Evolutionary conservation across 108 stramenopile genomes (phyloP).

Genomic region (Cyclostephanos tholiformis): DNA sequence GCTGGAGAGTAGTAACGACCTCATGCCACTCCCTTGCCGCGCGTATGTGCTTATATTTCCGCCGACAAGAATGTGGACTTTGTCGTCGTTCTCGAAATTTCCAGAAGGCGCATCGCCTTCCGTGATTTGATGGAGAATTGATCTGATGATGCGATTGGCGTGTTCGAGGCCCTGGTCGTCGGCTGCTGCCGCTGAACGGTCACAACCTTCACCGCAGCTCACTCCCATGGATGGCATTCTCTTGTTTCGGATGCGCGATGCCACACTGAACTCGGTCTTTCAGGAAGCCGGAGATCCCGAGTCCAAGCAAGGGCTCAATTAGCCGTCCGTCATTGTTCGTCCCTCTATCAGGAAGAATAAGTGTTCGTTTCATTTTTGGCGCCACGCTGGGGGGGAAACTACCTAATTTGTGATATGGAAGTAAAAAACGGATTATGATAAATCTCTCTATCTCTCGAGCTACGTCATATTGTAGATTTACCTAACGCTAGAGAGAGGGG

Average conservation of each 20-base stretch:
- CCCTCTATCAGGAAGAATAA: neutral
- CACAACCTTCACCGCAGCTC: neutral
- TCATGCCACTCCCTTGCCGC: neutral
- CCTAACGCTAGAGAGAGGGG: too few species aligned
- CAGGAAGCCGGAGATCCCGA: neutral
- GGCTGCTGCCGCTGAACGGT: neutral
- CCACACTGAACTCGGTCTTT: neutral
- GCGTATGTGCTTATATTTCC: constrained; percentile 1
- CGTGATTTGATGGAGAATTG: constrained; percentile 68
- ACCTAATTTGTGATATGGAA: too few species aligned
- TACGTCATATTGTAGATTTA: too few species aligned
- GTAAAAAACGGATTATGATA: too few species aligned
- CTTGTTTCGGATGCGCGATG: neutral
- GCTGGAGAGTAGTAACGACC: constrained; percentile 3
- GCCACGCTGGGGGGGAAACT: neutral
- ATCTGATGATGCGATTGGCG: constrained; percentile 54
- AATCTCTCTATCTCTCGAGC: too few species aligned
- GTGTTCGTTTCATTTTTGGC: neutral
- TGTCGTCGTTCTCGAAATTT: constrained; percentile 49
- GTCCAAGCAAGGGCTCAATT: neutral
- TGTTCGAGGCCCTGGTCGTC: constrained; percentile 31
- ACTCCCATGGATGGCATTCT: constrained; percentile 18
- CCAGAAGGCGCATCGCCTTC: constrained; percentile 69
- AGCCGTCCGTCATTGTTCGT: neutral
- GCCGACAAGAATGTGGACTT: constrained; percentile 8